Conservation (phyloP, 306 rosid species). For the Ceratonia siliqua region DNA sequence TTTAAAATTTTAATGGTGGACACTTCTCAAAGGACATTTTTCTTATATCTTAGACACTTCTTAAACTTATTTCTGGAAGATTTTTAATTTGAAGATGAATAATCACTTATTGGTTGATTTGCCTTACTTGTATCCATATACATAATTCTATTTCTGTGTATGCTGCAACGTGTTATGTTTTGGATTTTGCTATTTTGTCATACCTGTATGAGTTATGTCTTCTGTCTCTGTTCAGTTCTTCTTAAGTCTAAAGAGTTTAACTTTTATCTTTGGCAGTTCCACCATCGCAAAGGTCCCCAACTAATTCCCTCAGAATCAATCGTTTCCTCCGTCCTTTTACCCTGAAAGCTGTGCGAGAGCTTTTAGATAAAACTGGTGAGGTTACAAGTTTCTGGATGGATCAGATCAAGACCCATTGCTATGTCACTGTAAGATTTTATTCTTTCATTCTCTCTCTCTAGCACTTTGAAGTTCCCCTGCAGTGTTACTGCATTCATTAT, state of each 20-base stretch:
- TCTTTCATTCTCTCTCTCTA: conserved; percentile 24
- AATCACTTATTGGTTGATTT: conserved; percentile 10
- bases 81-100: background rate
- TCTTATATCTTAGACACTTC: background rate
- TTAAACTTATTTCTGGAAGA: background rate
- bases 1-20: conserved; percentile 8
- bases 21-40: background rate
- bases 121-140: background rate
- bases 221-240: background rate
- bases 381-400: conserved; percentile 96
- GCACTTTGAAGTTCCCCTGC: background rate
- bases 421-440: conserved; percentile 71
- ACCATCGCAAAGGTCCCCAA: conserved; percentile 71
- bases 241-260: conserved; percentile 17
- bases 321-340: conserved; percentile 95
- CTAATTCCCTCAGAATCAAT: conserved; percentile 82
- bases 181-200: background rate
- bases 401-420: conserved; percentile 98
- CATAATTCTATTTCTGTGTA: background rate
- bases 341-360: conserved; percentile 94
- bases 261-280: conserved; percentile 67
- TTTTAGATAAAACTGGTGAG: conserved; percentile 81
- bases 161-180: background rate
- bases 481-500: background rate
- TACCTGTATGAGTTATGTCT: background rate